Percentiles rank a stretch among this genome's conserved stretches.
phyloP scores from a whole-genome alignment of 306 rosid genomes.

The Echinosophora koreensis region DNA sequence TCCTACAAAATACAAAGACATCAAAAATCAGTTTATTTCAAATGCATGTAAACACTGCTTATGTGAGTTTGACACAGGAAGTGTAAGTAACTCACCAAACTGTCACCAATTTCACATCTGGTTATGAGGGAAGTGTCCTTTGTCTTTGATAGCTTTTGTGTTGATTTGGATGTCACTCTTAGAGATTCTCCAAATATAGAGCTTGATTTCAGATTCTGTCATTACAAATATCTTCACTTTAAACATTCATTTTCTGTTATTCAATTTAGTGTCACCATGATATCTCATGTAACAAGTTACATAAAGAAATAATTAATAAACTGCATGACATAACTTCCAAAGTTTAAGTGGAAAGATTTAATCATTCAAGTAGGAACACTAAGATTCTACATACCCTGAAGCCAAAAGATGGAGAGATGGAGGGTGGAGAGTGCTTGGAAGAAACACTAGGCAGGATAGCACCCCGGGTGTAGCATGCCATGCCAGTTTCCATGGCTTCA shows the following conservation, averaged over 20 bases:
- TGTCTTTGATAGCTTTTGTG: slow-evolving; percentile 64
- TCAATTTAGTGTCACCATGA: slow-evolving; percentile 3
- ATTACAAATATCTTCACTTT: slow-evolving; percentile 39
- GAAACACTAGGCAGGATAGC: slow-evolving; percentile 65
- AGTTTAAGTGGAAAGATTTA: background rate
- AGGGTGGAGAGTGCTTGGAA: slow-evolving; percentile 68
- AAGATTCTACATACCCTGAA: slow-evolving; percentile 57
- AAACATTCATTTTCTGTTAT: slow-evolving; percentile 18
- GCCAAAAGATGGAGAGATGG: slow-evolving; percentile 71
- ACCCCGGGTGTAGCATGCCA: slow-evolving; percentile 73
- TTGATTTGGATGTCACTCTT: slow-evolving; percentile 67
- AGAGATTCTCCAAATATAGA: slow-evolving; percentile 86
- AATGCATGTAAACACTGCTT: slow-evolving; percentile 30
- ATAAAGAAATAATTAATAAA: slow-evolving; percentile 21
- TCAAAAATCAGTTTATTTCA: background rate
- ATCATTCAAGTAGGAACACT: background rate
- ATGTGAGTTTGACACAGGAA: background rate
- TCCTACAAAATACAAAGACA: slow-evolving; percentile 62
- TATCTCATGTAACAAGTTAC: background rate
- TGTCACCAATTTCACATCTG: slow-evolving; percentile 89
- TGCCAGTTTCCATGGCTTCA: slow-evolving; percentile 75
- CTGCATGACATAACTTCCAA: slow-evolving; percentile 13
- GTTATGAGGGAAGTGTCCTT: slow-evolving; percentile 60
- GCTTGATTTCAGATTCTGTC: slow-evolving; percentile 82
- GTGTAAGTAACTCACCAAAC: slow-evolving; percentile 69